These are phyloP conservation scores for Passalora sequoiae DNA, from an alignment of 2,329 filamentous ascomycete genomes.

Conservation along the genomic window DNA sequence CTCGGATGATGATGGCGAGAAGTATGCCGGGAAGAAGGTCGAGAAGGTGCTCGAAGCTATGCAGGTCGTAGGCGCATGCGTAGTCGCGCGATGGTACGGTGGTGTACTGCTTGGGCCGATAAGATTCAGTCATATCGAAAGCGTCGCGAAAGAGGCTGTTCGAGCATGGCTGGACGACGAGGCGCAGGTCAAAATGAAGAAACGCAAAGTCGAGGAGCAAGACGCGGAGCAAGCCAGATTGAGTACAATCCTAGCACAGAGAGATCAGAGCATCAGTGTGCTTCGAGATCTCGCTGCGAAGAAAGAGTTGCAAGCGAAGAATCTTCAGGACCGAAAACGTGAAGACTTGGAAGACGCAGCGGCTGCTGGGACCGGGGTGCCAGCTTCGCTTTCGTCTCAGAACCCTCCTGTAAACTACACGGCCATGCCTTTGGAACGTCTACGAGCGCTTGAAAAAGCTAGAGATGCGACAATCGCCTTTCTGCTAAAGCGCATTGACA, in stretches of 20 bases:
- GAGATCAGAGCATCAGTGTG: slow-evolving; percentile 47
- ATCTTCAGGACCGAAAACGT: too few species aligned
- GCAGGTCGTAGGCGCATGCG: slow-evolving; percentile 43
- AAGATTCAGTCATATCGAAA: slow-evolving; percentile 51
- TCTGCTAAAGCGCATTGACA: slow-evolving; percentile 50
- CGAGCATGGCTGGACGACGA: slow-evolving; percentile 36
- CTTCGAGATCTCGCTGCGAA: slow-evolving; percentile 44
- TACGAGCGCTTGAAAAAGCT: slow-evolving; percentile 45
- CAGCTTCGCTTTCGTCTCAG: slow-evolving; percentile 6
- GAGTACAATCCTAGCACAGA: slow-evolving; percentile 39
- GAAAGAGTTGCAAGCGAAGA: slow-evolving; percentile 39
- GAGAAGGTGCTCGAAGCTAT: slow-evolving; percentile 44
- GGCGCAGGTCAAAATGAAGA: slow-evolving; percentile 29
- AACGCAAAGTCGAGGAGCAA: slow-evolving; percentile 33
- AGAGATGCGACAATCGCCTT: slow-evolving; percentile 51
- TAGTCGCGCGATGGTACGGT: slow-evolving; percentile 54
- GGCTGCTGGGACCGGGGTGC: slow-evolving; percentile 7
- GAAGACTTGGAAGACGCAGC: too few species aligned
- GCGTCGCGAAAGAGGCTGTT: slow-evolving; percentile 45
- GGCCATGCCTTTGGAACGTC: slow-evolving; percentile 37
- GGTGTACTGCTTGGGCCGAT: slow-evolving; percentile 46
- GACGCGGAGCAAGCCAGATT: slow-evolving; percentile 34
- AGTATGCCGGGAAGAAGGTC: slow-evolving; percentile 46
- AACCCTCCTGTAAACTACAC: slow-evolving; percentile 37
- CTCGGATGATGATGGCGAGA: slow-evolving; percentile 52